phyloP scores from a whole-genome alignment of 306 rosid genomes.

The Begonia peltatifolia region DNA sequence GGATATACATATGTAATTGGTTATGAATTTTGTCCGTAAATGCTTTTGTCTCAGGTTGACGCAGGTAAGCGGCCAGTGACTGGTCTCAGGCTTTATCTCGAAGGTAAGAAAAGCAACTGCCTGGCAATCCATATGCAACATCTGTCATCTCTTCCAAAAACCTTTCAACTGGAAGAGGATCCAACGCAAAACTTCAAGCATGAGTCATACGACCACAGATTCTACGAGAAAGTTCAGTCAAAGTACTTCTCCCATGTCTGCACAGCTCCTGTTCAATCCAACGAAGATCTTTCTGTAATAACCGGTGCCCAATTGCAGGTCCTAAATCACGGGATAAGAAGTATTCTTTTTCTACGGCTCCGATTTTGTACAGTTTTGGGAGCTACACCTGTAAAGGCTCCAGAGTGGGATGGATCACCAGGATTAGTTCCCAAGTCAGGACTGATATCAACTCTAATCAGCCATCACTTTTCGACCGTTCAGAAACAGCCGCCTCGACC shows the following conservation, averaged over 20 bases:
- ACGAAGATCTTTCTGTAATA: conserved; percentile 67
- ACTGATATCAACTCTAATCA: conserved; percentile 81
- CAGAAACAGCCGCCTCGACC: conserved; percentile 80
- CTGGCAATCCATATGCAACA: conserved; percentile 90
- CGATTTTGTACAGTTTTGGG: conserved; percentile 61
- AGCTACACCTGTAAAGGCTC: conserved; percentile 47
- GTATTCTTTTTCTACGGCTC: conserved; percentile 65
- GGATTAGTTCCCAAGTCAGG: conserved; percentile 82
- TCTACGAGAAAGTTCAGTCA: conserved; percentile 90
- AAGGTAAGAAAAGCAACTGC: conserved; percentile 88
- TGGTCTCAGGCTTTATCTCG: conserved; percentile 86
- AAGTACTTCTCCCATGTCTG: conserved; percentile 96
- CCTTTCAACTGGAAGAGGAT: conserved; percentile 77
- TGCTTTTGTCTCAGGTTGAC: conserved; percentile 50
- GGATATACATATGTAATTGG: too few species aligned
- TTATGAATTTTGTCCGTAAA: neutral
- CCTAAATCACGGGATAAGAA: conserved; percentile 72
- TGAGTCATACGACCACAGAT: conserved; percentile 46
- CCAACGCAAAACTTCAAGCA: conserved; percentile 37
- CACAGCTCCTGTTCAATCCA: conserved; percentile 85
- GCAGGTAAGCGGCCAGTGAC: conserved; percentile 94
- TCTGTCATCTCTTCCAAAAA: conserved; percentile 80
- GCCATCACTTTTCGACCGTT: conserved; percentile 81
- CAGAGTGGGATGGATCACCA: conserved; percentile 94
- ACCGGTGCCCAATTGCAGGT: conserved; percentile 92